Evolutionary conservation across 352 stramenopile species (phyloP).

Genomic region (Phytophthora pseudosyringae): DNA sequence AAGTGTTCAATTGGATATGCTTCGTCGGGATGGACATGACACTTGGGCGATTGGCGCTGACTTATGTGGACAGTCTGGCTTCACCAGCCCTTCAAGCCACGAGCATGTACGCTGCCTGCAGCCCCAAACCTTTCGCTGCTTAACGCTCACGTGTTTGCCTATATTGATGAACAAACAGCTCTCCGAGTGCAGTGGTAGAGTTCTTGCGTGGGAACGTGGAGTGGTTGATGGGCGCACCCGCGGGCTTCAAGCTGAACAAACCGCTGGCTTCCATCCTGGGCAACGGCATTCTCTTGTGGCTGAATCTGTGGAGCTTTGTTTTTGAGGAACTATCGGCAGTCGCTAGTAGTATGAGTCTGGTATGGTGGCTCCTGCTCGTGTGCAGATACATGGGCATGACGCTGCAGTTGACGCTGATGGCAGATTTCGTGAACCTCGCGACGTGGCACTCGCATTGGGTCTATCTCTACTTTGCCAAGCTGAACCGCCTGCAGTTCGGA

Average conservation of each 20-base stretch:
- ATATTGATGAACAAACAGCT: conserved; percentile 20
- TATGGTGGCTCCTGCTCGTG: conserved; percentile 15
- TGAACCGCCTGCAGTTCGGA: conserved; percentile 83
- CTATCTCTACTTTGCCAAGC: conserved; percentile 85
- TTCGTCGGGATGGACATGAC: conserved; percentile 41
- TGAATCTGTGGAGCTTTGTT: conserved; percentile 76
- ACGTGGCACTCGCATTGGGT: conserved; percentile 91
- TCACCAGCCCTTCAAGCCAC: conserved; percentile 14
- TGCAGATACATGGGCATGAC: conserved; percentile 61
- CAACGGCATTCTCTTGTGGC: conserved; percentile 81
- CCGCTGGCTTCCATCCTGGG: conserved; percentile 88
- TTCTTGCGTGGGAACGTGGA: conserved; percentile 62
- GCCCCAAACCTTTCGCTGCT: not conserved
- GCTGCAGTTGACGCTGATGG: conserved; percentile 69
- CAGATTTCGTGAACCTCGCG: conserved; percentile 75
- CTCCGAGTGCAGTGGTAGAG: conserved; percentile 43
- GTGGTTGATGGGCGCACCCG: conserved; percentile 80
- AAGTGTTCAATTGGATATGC: conserved; percentile 44
- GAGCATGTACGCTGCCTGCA: conserved; percentile 19
- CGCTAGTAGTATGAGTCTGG: not conserved
- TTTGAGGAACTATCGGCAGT: conserved; percentile 36
- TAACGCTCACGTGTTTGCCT: not conserved
- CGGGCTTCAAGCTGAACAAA: conserved; percentile 91
- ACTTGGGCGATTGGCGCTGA: conserved; percentile 27
- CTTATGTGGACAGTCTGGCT: conserved; percentile 17